phyloP scores from a whole-genome alignment of 148 eudicot species.

The Suaeda aralocaspica region DNA sequence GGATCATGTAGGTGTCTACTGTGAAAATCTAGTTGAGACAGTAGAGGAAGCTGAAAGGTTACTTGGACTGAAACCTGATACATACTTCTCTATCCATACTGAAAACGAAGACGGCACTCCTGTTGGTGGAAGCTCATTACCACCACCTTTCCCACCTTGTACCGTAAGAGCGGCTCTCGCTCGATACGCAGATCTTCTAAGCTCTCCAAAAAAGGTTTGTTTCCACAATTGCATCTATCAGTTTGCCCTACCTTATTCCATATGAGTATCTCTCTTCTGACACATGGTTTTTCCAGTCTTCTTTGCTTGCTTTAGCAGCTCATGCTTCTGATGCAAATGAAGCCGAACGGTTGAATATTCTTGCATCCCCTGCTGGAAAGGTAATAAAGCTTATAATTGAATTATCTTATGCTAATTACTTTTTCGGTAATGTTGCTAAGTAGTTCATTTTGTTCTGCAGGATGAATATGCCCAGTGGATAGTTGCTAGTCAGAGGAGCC shows the following conservation, averaged over 20 bases:
- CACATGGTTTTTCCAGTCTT: slow-evolving; percentile 47
- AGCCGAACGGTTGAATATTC: slow-evolving; percentile 76
- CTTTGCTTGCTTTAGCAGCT: slow-evolving; percentile 85
- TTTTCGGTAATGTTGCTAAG: not conserved
- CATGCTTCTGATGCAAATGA: slow-evolving; percentile 85
- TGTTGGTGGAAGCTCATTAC: slow-evolving; percentile 63
- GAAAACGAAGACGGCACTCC: slow-evolving; percentile 90
- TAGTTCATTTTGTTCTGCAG: slow-evolving; percentile 35
- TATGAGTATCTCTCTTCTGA: not conserved
- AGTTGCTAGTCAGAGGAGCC: slow-evolving; percentile 84
- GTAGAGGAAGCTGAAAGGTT: slow-evolving; percentile 85
- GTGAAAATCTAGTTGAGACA: slow-evolving; percentile 66
- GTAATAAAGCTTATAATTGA: slow-evolving; percentile 30
- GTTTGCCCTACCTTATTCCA: not conserved
- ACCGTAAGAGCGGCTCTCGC: slow-evolving; percentile 69
- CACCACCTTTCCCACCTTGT: slow-evolving; percentile 88
- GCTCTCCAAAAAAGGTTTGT: slow-evolving; percentile 80
- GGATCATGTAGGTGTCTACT: slow-evolving; percentile 96
- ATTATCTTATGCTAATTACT: not conserved
- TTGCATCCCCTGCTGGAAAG: slow-evolving; percentile 97
- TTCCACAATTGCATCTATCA: not conserved
- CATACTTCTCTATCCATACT: slow-evolving; percentile 70
- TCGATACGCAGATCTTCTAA: slow-evolving; percentile 83
- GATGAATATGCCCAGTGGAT: slow-evolving; percentile 91
- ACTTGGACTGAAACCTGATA: slow-evolving; percentile 51